These are phyloP conservation scores for Uromyces viciae-fabae DNA, from an alignment of 1,284 basidiomycete species.

Conservation along the genomic window DNA sequence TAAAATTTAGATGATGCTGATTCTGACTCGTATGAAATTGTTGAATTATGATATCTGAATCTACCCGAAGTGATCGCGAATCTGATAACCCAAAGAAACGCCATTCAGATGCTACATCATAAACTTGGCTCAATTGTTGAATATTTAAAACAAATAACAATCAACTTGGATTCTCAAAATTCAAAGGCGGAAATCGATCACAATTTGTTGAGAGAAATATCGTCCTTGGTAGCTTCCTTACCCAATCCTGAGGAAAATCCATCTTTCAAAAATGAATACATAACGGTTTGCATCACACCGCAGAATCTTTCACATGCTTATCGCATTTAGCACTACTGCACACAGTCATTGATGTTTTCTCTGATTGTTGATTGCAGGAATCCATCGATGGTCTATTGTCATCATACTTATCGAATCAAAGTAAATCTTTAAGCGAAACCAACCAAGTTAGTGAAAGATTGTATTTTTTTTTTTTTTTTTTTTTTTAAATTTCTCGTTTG, in stretches of 20 bases:
- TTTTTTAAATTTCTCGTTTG: background rate
- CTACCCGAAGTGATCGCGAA: slow-evolving; percentile 78
- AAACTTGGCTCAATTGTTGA: slow-evolving; percentile 75
- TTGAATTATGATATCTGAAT: too few relatives aligned
- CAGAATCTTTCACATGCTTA: background rate
- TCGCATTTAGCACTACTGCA: background rate
- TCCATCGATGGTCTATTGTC: slow-evolving; percentile 92
- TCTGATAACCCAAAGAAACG: slow-evolving; percentile 83
- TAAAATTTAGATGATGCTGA: too few relatives aligned
- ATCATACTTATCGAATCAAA: slow-evolving; percentile 77
- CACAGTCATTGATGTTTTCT: background rate
- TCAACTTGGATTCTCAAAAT: slow-evolving; percentile 59
- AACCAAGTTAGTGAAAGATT: slow-evolving; percentile 69
- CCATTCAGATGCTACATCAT: slow-evolving; percentile 91
- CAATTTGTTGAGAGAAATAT: slow-evolving; percentile 73
- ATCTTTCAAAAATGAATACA: slow-evolving; percentile 75
- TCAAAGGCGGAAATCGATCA: slow-evolving; percentile 63
- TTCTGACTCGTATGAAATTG: too few relatives aligned
- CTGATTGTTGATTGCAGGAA: slow-evolving; percentile 62
- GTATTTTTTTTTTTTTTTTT: background rate
- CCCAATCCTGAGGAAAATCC: slow-evolving; percentile 72
- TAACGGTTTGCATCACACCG: slow-evolving; percentile 63
- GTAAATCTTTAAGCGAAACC: slow-evolving; percentile 76
- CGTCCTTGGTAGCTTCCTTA: slow-evolving; percentile 76
- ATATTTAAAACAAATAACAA: slow-evolving; percentile 65